These are phyloP conservation scores for Fragilariopsis cylindrus DNA, from an alignment of 108 stramenopile species.

Conservation along the genomic window DNA sequence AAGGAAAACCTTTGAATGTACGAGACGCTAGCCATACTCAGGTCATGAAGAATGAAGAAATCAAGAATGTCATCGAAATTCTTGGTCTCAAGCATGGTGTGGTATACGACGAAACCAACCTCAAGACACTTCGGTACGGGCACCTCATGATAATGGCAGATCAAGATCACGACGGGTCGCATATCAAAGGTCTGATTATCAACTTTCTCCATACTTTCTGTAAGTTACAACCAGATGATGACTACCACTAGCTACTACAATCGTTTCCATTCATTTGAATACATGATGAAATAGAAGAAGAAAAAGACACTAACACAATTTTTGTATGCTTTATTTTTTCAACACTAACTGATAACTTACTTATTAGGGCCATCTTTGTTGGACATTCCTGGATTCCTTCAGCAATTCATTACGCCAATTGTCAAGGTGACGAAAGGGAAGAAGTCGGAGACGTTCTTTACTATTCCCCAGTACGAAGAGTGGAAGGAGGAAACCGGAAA, in stretches of 20 bases:
- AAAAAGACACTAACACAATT: not conserved
- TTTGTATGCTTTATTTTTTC: not conserved
- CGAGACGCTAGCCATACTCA: conserved; percentile 87
- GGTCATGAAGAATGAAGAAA: conserved; percentile 95
- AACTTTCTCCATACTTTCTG: conserved; percentile 91
- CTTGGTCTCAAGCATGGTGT: conserved; percentile 95
- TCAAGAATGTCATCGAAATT: conserved; percentile 96
- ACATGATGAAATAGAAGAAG: too few species aligned
- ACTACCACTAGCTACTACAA: too few species aligned
- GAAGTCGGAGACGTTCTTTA: conserved; percentile 85
- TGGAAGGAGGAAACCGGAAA: conserved; percentile 90
- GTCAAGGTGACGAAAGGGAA: conserved; percentile 95
- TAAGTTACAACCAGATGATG: not conserved
- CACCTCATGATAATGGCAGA: conserved; percentile 99
- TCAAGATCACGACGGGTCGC: conserved; percentile 99
- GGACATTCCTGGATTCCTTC: conserved; percentile 93
- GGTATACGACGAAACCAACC: conserved; percentile 79
- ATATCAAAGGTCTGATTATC: conserved; percentile 99
- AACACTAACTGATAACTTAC: not conserved
- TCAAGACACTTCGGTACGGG: conserved; percentile 92
- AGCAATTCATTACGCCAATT: conserved; percentile 99
- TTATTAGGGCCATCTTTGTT: conserved; percentile 89
- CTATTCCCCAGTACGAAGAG: conserved; percentile 92
- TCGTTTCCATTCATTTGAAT: too few species aligned
- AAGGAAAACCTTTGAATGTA: conserved; percentile 97